Evolutionary conservation across 257 asterid genomes (phyloP).

Genomic region (Fraxinus cuspidata): DNA sequence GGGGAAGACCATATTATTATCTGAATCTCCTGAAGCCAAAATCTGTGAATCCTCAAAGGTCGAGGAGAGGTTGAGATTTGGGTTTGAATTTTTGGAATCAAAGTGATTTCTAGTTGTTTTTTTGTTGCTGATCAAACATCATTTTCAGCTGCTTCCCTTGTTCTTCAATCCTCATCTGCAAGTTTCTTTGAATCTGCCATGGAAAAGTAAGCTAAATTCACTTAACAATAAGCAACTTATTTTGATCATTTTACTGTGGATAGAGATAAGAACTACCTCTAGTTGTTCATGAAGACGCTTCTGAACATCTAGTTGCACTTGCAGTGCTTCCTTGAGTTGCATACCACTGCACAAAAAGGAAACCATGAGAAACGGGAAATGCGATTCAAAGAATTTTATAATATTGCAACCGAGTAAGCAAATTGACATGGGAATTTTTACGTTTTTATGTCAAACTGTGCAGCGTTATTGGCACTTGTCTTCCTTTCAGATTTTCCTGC

Average conservation of each 20-base stretch:
- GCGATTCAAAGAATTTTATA: too few species aligned
- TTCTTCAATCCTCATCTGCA: constrained; percentile 74
- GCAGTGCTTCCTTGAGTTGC: constrained; percentile 76
- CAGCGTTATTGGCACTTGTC: constrained; percentile 27
- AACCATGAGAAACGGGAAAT: background rate
- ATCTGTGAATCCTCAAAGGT: constrained; percentile 37
- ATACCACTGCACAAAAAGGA: constrained; percentile 42
- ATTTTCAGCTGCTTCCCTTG: constrained; percentile 56
- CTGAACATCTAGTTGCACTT: constrained; percentile 74
- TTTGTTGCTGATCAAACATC: constrained; percentile 67
- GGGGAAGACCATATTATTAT: constrained; percentile 38
- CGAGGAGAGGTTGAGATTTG: constrained; percentile 29
- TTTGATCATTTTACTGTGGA: background rate
- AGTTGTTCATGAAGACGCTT: constrained; percentile 82
- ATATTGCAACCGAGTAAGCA: too few species aligned
- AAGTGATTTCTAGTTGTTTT: constrained; percentile 33
- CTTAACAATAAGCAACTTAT: background rate
- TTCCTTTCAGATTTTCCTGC: constrained; percentile 63
- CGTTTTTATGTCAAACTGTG: constrained; percentile 50
- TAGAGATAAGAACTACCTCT: constrained; percentile 47
- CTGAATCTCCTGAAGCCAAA: constrained; percentile 38
- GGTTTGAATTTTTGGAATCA: constrained; percentile 34
- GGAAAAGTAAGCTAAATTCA: background rate
- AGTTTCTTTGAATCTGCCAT: constrained; percentile 50
- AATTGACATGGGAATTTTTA: constrained; percentile 25